Conservation (phyloP, 2,329 filamentous ascomycete species). For the Pestalotiopsis sp. region DNA sequence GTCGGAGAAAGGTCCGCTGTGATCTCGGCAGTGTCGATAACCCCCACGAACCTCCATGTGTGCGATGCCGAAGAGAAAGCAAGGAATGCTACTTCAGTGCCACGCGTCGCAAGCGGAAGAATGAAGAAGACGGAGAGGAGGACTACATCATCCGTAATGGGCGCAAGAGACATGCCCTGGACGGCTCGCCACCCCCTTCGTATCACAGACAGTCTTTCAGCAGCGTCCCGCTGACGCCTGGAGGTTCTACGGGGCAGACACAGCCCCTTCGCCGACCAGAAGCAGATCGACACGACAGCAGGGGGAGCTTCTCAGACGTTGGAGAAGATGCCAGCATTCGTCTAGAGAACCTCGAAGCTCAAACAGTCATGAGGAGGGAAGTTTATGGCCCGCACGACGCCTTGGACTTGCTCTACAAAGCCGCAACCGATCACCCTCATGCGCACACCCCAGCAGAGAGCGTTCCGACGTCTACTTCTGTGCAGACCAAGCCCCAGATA, state of each 20-base stretch:
- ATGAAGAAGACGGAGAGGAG: constrained; percentile 60
- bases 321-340: constrained; percentile 62
- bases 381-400: constrained; percentile 94
- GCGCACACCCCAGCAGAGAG: constrained; percentile 29
- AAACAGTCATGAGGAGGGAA: constrained; percentile 67
- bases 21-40: constrained; percentile 82
- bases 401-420: constrained; percentile 87
- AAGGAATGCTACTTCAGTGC: constrained; percentile 98
- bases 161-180: constrained; percentile 64
- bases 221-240: constrained; percentile 65
- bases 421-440: constrained; percentile 61
- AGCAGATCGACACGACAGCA: constrained; percentile 37
- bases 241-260: constrained; percentile 65
- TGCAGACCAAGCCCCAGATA: constrained; percentile 22
- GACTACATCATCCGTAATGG: constrained; percentile 76
- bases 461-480: constrained; percentile 21
- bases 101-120: constrained; percentile 89
- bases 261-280: constrained; percentile 69
- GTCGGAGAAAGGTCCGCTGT: constrained; percentile 64
- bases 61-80: constrained; percentile 89
- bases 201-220: constrained; percentile 49
- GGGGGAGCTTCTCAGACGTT: constrained; percentile 31
- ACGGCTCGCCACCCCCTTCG: constrained; percentile 45
- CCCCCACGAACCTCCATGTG: constrained; percentile 90
- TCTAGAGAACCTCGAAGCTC: constrained; percentile 66